phyloP scores from a whole-genome alignment of 805 yeast species.

The Ogataea trehalophila region DNA sequence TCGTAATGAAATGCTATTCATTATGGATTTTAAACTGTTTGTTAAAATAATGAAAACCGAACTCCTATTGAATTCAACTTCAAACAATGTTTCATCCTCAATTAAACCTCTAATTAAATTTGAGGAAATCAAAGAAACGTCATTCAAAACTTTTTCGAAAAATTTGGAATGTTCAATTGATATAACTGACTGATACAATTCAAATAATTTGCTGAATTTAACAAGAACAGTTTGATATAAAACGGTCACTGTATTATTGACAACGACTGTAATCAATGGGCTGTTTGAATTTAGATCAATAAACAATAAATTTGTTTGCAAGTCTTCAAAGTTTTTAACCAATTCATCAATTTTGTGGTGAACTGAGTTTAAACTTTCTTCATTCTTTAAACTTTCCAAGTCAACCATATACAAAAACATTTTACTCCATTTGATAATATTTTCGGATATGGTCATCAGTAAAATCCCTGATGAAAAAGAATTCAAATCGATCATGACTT shows the following conservation, averaged over 20 bases:
- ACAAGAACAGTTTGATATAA: conserved; percentile 26
- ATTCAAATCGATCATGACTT: conserved; percentile 24
- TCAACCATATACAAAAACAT: conserved; percentile 28
- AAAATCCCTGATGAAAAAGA: conserved; percentile 23
- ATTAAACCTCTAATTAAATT: conserved; percentile 15
- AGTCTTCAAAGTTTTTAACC: conserved; percentile 22
- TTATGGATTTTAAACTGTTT: conserved; percentile 25
- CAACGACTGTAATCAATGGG: conserved; percentile 21
- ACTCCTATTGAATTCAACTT: conserved; percentile 11
- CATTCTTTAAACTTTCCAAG: conserved; percentile 18
- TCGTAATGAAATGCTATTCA: conserved; percentile 23
- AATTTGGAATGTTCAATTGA: conserved; percentile 14
- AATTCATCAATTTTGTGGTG: conserved; percentile 23
- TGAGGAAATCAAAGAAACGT: conserved; percentile 18
- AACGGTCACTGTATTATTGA: conserved; percentile 22
- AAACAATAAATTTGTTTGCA: conserved; percentile 24
- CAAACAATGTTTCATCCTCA: conserved; percentile 10
- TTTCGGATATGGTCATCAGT: conserved; percentile 27
- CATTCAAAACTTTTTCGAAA: conserved; percentile 17
- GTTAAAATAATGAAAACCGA: conserved; percentile 23
- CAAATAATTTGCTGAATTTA: conserved; percentile 23
- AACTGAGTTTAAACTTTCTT: conserved; percentile 16
- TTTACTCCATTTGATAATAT: conserved; percentile 30
- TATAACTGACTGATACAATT: conserved; percentile 7
- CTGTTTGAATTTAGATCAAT: conserved; percentile 22